These are phyloP conservation scores for Fusarium protoensiforme DNA, from an alignment of 2,329 filamentous ascomycete species.

Conservation along the genomic window DNA sequence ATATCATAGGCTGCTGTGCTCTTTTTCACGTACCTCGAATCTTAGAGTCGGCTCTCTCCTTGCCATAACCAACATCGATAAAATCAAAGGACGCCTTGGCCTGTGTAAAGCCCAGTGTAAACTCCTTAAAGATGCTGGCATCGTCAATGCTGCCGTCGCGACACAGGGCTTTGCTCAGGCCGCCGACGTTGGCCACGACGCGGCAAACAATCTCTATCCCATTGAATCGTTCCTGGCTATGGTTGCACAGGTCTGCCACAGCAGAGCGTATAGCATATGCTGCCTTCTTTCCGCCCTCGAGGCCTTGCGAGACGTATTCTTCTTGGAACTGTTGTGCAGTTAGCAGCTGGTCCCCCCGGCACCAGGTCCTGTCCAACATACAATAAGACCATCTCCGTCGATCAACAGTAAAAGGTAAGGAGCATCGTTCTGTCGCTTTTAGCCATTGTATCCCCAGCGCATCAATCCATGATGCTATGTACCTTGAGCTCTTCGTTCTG, in stretches of 20 bases:
- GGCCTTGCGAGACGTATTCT: slow-evolving; percentile 62
- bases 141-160: slow-evolving; percentile 59
- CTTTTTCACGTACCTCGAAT: slow-evolving; percentile 61
- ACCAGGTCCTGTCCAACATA: slow-evolving; percentile 43
- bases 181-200: slow-evolving; percentile 65
- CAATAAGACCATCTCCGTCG: slow-evolving; percentile 72
- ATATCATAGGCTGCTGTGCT: not conserved
- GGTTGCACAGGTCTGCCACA: slow-evolving; percentile 58
- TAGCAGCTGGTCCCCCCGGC: not conserved
- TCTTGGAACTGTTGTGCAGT: slow-evolving; percentile 64
- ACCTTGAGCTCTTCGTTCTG: slow-evolving; percentile 61
- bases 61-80: slow-evolving; percentile 69
- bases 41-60: slow-evolving; percentile 69
- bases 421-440: slow-evolving; percentile 59
- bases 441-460: slow-evolving; percentile 26
- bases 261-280: slow-evolving; percentile 61
- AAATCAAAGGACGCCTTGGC: slow-evolving; percentile 70
- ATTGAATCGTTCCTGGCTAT: slow-evolving; percentile 55
- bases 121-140: slow-evolving; percentile 63
- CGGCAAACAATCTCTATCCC: slow-evolving; percentile 67
- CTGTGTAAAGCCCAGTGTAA: slow-evolving; percentile 70
- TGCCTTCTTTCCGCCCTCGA: slow-evolving; percentile 65
- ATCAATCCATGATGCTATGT: slow-evolving; percentile 31
- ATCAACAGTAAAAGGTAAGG: slow-evolving; percentile 70
- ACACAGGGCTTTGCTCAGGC: slow-evolving; percentile 61